Evolutionary conservation across 306 rosid genomes (phyloP).

Genomic region (cucumber (Cucumis sativus)): Cucumber_9930_V3 NC_026657.2:40318501-40319000

Average conservation of each 20-base stretch:
- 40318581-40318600: constrained; percentile 52
- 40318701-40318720: constrained; percentile 47
- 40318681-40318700: constrained; percentile 41
- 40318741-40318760: not conserved
- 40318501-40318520: too few species aligned
- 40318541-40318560: constrained; percentile 58
- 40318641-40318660: constrained; percentile 69
- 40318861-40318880: not conserved
- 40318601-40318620: constrained; percentile 25
- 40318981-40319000: not conserved
- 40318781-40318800: not conserved
- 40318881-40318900: not conserved
- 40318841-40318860: not conserved
- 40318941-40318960: not conserved
- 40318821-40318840: not conserved
- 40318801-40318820: not conserved
- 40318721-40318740: constrained; percentile 24
- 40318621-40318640: constrained; percentile 58
- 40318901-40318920: not conserved
- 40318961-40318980: not conserved
- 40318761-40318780: not conserved
- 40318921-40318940: not conserved
- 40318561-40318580: constrained; percentile 85
- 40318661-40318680: constrained; percentile 56
- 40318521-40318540: not conserved